Evolutionary conservation across 306 rosid genomes (phyloP).

Genomic region (Ziziphus jujuba): DNA sequence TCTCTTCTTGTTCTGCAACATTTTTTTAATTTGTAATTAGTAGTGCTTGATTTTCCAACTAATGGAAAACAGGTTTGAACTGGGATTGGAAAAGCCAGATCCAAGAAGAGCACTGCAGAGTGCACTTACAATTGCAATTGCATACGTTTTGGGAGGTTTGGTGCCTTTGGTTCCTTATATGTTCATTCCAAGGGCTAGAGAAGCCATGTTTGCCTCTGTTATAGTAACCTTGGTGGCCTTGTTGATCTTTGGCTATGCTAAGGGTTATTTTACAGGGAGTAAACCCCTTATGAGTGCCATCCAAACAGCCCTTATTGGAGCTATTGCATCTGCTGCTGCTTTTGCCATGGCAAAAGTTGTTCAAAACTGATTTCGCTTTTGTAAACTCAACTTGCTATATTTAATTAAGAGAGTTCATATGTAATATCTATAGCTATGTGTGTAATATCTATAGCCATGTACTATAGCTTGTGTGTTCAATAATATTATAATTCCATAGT

Average conservation of each 20-base stretch:
- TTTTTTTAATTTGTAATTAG: too few species aligned
- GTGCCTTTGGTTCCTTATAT: conserved; percentile 80
- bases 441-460: too few species aligned
- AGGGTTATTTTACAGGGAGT: conserved; percentile 77
- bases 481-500: too few species aligned
- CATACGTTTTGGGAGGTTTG: conserved; percentile 76
- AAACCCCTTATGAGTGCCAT: conserved; percentile 74
- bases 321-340: conserved; percentile 83
- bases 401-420: too few species aligned
- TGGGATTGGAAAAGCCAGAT: conserved; percentile 91
- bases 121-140: conserved; percentile 76
- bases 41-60: neutral
- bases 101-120: conserved; percentile 90
- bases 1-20: too few species aligned
- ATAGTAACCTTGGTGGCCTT: conserved; percentile 60
- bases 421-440: too few species aligned
- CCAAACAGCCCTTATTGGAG: conserved; percentile 81
- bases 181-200: conserved; percentile 57
- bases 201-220: conserved; percentile 63
- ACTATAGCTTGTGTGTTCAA: too few species aligned
- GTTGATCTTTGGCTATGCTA: conserved; percentile 77
- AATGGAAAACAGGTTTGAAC: conserved; percentile 62
- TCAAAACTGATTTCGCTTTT: conserved; percentile 35
- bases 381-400: too few species aligned
- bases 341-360: conserved; percentile 76